Conservation (phyloP, 345 rosid genomes). For the Draba incana region DNA sequence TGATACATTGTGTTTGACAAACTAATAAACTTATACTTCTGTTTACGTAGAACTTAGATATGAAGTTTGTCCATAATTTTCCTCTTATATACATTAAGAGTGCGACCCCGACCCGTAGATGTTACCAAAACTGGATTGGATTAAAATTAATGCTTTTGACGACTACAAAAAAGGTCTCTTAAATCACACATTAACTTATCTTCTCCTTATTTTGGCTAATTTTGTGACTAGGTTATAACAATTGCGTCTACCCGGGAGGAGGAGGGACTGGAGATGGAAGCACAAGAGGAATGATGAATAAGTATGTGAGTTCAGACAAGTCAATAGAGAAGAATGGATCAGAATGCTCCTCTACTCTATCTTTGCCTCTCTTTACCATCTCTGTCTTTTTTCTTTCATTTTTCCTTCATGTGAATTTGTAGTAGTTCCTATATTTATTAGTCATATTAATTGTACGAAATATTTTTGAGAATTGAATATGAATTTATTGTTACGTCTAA, state of each 20-base stretch:
- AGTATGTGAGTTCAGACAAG: slow-evolving; percentile 38
- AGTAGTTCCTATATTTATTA: not conserved
- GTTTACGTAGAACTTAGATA: too few relatives aligned
- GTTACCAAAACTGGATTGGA: not conserved
- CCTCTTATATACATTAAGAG: not conserved
- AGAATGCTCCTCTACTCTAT: slow-evolving; percentile 2
- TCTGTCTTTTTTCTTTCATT: slow-evolving; percentile 5
- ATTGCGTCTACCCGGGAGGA: slow-evolving; percentile 60
- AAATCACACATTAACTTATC: not conserved
- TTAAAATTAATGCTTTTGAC: not conserved
- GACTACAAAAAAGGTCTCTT: not conserved
- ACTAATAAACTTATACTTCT: too few relatives aligned
- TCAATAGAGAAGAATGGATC: slow-evolving; percentile 23
- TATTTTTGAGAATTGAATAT: too few relatives aligned
- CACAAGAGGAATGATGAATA: slow-evolving; percentile 24
- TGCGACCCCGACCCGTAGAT: not conserved
- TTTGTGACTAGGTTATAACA: slow-evolving; percentile 55
- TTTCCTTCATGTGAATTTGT: not conserved
- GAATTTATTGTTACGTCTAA: too few relatives aligned
- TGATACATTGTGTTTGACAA: too few relatives aligned
- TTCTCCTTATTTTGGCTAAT: not conserved
- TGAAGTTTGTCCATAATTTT: too few relatives aligned
- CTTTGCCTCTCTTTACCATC: slow-evolving; percentile 7
- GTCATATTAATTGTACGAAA: not conserved
- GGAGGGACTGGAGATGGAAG: slow-evolving; percentile 30